phyloP scores from a whole-genome alignment of 1,139 yeast species.

The Sugiyamaella novakii region DNA sequence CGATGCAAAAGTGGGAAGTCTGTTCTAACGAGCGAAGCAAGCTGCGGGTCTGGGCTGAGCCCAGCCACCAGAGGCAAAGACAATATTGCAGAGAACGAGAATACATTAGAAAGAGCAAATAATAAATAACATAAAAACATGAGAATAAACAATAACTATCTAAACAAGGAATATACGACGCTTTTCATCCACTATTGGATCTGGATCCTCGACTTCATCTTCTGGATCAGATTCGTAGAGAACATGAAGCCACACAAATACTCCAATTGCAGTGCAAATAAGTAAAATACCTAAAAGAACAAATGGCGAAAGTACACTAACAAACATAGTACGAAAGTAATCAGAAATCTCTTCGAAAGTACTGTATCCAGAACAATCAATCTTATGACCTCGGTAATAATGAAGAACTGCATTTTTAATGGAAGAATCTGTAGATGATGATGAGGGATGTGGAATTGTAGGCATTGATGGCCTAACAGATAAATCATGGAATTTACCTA shows the following conservation, averaged over 20 bases:
- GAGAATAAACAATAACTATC: background rate
- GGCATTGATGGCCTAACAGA: too few species aligned
- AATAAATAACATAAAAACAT: conserved; percentile 11
- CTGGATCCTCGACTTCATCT: conserved; percentile 8
- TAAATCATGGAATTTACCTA: too few species aligned
- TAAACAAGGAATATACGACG: conserved; percentile 12
- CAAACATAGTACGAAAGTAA: conserved; percentile 27
- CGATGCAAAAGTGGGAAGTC: too few species aligned
- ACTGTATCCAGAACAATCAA: conserved; percentile 22
- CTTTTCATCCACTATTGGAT: conserved; percentile 13
- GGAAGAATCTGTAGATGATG: conserved; percentile 13
- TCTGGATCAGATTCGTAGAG: background rate
- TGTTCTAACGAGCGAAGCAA: too few species aligned
- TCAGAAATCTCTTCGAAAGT: conserved; percentile 27
- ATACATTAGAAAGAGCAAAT: conserved; percentile 2
- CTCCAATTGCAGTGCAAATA: conserved; percentile 28
- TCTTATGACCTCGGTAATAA: conserved; percentile 30
- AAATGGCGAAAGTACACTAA: conserved; percentile 34
- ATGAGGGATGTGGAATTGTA: background rate
- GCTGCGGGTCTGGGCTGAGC: too few species aligned
- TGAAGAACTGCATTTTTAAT: conserved; percentile 25
- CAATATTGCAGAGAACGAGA: too few species aligned
- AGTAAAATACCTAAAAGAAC: conserved; percentile 29
- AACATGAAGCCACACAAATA: conserved; percentile 26
- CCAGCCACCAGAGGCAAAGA: too few species aligned